Base-by-base conservation (phyloP, 306 rosid species). In the Cicer yamashitae region DNA sequence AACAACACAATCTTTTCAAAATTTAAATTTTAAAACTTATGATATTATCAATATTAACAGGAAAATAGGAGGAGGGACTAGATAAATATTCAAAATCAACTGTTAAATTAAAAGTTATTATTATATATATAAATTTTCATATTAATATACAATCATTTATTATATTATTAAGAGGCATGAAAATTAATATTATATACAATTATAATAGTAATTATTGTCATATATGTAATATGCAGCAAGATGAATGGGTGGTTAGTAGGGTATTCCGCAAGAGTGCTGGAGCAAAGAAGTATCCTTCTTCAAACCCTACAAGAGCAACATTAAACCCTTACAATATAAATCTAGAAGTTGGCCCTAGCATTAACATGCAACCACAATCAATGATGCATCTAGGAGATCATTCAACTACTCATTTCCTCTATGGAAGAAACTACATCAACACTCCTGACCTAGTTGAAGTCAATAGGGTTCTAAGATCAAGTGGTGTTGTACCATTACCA, bases 161-260 rank as follows among this genome's bases (percentile, higher is more conserved):
- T 2, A 2, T 2, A 25, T 25, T 3, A 30, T 4, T 4, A 30
- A 30, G 5, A 30, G 3, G 0, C 37, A 4, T 30, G 5, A 30
- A 30, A 3, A 3, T 30, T 30, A 30, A 30, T 4, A 30, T 30
- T 30, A 30, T 30, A 30, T 30, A 30, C 0, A 3, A 30, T 3
- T 3, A 30, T 3, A 30, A 30, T 30, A 3, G 0, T 30, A 3
- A 30, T 30, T 30, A 30, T 3, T 30, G 34, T 30, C 0, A 3
- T 30, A 30, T 30, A 30, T 30, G 37, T 30, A 30, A 30, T 17
- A 56, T 68, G 1, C 77, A 81, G 80, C 91, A 91, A 88, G 98
- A 93, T 79, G 98, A 93, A 74, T 93, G 98, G 98, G 98, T 89
- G 70, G 96, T 93, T 5, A 90, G 93, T 80, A 82, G 98, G 8